These are phyloP conservation scores for Talaromyces sp. DNA, from an alignment of 2,329 filamentous ascomycete species.

Conservation along the genomic window DNA sequence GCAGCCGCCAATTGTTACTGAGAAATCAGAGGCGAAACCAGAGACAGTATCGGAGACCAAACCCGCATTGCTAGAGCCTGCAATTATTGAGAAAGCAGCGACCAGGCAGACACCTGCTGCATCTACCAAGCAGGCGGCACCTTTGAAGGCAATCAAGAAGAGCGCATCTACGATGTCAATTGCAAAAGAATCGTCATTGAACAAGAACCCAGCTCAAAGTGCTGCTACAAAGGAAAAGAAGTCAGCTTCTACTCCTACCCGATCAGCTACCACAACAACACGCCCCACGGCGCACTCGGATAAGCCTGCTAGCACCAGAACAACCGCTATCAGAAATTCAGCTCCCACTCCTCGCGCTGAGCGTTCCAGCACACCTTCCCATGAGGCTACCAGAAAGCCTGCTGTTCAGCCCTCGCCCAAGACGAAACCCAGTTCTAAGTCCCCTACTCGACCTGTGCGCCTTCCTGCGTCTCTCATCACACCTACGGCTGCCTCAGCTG, in stretches of 20 bases:
- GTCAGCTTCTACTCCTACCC: conserved; percentile 23
- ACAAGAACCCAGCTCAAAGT: conserved; percentile 23
- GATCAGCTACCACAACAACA: conserved; percentile 22
- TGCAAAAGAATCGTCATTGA: conserved; percentile 24
- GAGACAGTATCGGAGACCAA: not conserved
- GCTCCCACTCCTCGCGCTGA: conserved; percentile 16
- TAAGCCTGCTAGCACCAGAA: conserved; percentile 29
- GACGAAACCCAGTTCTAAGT: conserved; percentile 31
- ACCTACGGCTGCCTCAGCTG: conserved; percentile 39
- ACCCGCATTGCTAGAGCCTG: not conserved
- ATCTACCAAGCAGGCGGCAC: conserved; percentile 21
- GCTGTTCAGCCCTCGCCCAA: conserved; percentile 24
- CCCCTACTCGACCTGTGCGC: conserved; percentile 40
- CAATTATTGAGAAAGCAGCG: conserved; percentile 9
- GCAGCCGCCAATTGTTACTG: not conserved
- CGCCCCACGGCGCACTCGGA: conserved; percentile 22
- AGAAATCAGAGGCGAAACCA: not conserved
- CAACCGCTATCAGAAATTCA: conserved; percentile 21
- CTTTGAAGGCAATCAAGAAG: conserved; percentile 28
- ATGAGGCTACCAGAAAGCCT: conserved; percentile 27
- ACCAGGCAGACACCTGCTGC: conserved; percentile 13
- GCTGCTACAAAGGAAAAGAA: conserved; percentile 21
- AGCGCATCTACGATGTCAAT: conserved; percentile 32
- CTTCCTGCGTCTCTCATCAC: conserved; percentile 40
- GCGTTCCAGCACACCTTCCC: conserved; percentile 30